Conservation (phyloP, 371 early-diverging fungal genomes). For the Enteropsectra breve region DNA sequence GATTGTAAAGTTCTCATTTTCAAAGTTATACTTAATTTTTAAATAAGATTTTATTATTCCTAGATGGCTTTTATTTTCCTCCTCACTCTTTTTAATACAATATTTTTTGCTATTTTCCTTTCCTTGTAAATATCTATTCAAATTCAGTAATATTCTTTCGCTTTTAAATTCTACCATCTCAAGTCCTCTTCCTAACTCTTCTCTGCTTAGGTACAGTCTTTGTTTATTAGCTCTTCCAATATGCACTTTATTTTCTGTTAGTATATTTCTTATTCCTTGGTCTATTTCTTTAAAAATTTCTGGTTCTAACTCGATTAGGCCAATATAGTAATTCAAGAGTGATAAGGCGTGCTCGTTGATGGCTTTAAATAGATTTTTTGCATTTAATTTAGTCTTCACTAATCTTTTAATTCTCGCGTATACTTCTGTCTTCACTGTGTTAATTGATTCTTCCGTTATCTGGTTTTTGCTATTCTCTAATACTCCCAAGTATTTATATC, state of each 20-base stretch:
- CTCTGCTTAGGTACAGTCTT: background rate
- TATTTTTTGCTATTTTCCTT: no score
- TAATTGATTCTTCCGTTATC: background rate
- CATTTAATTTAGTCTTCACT: constrained; percentile 1
- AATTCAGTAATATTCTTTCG: constrained; percentile 17
- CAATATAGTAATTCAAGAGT: constrained; percentile 1
- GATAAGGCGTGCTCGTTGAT: background rate
- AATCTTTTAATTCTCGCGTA: background rate
- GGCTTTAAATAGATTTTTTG: background rate
- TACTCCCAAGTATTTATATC: constrained; percentile 8
- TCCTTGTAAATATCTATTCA: no score
- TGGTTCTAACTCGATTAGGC: constrained; percentile 2
- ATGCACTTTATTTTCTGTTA: background rate
- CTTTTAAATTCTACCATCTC: constrained; percentile 7
- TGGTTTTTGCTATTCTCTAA: background rate
- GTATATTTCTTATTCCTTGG: background rate
- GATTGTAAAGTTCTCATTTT: no score
- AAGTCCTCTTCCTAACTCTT: constrained; percentile 19
- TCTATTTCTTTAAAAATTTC: background rate
- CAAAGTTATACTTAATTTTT: no score
- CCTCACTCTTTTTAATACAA: no score
- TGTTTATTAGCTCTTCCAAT: background rate
- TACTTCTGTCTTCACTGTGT: background rate
- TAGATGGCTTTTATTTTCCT: no score
- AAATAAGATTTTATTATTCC: no score